phyloP scores from a whole-genome alignment of 352 stramenopile genomes.

The Phytophthora cajani region DNA sequence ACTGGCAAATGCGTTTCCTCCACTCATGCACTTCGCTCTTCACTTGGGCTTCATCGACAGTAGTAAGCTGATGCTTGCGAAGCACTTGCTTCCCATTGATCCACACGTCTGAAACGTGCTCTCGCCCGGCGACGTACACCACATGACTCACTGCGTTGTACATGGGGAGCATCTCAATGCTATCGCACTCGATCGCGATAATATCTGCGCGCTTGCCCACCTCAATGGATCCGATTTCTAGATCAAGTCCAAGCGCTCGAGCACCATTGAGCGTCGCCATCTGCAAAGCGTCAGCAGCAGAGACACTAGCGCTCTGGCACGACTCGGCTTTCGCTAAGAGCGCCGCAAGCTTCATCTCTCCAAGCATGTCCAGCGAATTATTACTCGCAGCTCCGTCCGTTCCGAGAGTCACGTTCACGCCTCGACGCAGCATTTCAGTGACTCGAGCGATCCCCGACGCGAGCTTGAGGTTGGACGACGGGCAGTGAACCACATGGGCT shows the following conservation, averaged over 20 bases:
- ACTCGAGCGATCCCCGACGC: slow-evolving; percentile 81
- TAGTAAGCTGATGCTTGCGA: slow-evolving; percentile 59
- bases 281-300: slow-evolving; percentile 55
- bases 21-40: slow-evolving; percentile 67
- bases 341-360: slow-evolving; percentile 84
- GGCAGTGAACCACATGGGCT: slow-evolving; percentile 82
- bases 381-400: slow-evolving; percentile 86
- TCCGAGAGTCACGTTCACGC: slow-evolving; percentile 84
- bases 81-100: slow-evolving; percentile 84
- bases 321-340: slow-evolving; percentile 77
- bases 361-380: slow-evolving; percentile 89
- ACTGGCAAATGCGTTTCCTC: slow-evolving; percentile 48
- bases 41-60: slow-evolving; percentile 60
- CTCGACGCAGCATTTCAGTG: slow-evolving; percentile 63
- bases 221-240: slow-evolving; percentile 79
- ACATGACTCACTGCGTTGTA: slow-evolving; percentile 84
- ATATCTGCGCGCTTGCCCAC: slow-evolving; percentile 83
- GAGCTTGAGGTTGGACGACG: slow-evolving; percentile 89
- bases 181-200: slow-evolving; percentile 71
- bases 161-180: slow-evolving; percentile 82
- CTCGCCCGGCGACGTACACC: slow-evolving; percentile 78
- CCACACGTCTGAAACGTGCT: slow-evolving; percentile 89
- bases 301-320: slow-evolving; percentile 57
- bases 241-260: slow-evolving; percentile 73
- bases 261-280: slow-evolving; percentile 91